Conservation (phyloP, 2,329 filamentous ascomycete genomes). For the Fusarium sp. region DNA sequence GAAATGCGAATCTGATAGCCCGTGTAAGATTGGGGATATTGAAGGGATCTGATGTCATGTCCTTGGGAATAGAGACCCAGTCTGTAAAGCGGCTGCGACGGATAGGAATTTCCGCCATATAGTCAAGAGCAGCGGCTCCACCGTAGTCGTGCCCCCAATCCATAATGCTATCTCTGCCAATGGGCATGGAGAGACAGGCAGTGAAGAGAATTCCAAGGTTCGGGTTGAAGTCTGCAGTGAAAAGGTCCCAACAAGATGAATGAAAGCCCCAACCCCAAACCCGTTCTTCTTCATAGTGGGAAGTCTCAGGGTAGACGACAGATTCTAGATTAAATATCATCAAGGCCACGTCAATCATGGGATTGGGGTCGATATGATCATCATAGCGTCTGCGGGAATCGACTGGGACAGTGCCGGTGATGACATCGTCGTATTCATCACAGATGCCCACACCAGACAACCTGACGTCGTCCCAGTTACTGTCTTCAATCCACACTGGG, state of each 20-base stretch:
- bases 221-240: background rate
- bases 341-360: slow-evolving; percentile 22
- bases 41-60: slow-evolving; percentile 15
- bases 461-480: slow-evolving; percentile 11
- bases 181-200: slow-evolving; percentile 23
- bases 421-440: slow-evolving; percentile 2
- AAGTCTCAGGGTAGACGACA: slow-evolving; percentile 8
- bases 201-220: slow-evolving; percentile 18
- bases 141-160: slow-evolving; percentile 39
- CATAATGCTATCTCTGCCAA: background rate
- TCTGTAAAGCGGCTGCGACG: slow-evolving; percentile 7
- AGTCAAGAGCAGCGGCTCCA: slow-evolving; percentile 13
- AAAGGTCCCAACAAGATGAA: slow-evolving; percentile 30
- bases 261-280: slow-evolving; percentile 31
- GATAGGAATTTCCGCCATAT: too few species aligned
- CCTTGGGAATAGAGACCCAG: background rate
- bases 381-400: slow-evolving; percentile 14
- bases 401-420: slow-evolving; percentile 3
- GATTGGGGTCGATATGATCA: slow-evolving; percentile 1
- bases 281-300: background rate
- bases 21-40: slow-evolving; percentile 7
- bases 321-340: background rate
- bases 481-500: slow-evolving; percentile 24
- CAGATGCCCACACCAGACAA: slow-evolving; percentile 28
- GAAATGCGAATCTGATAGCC: slow-evolving; percentile 5